Evolutionary conservation across 2,329 filamentous ascomycete species (phyloP), one percentile per base, ranked within the genome.

Genomic region (Macrophomina tecta): DNA sequence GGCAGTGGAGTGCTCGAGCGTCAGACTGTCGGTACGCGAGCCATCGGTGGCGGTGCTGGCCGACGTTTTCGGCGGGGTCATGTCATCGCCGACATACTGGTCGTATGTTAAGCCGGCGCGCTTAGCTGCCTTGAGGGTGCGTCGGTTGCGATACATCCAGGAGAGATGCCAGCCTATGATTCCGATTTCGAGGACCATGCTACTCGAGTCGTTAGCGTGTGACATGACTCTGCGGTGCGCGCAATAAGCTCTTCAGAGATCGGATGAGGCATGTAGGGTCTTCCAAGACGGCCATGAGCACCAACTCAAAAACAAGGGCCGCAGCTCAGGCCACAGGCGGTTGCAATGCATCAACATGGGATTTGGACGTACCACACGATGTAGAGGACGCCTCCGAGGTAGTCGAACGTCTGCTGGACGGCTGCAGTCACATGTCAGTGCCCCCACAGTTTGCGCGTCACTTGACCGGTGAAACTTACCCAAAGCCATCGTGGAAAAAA

Each of bases 401-500:
- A 77, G 72, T 90, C 88, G 70, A 90, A 89, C 2, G 82, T 84
- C 30, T 85, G 82, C 71, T 90, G 87, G 0, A 84, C 86, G 52
- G 85, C 87, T 85, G 28, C n/a, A 51, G 28, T 28, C n/a, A 28
- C 28, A 16, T 8, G 23, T 60, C 28, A 66, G 38, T n/a, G 30
- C n/a, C 18, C 5, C 32, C 12, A 12, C 32, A 28, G 34, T 18
- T 8, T 5, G 14, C 40, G 16, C 7, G 38, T 3, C 4, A 8
- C 32, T 6, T 18, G 23, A 30, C 9, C n/a, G n/a, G 14, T 5
- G 46, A 32, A 69, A 34, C 82, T 34, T 78, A 86, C 85, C 84
- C 9, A 89, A 75, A 1, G 87, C 86, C 81, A 90, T 83, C 28
- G 90, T 80, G 0, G 87, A 89, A 74, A 90, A 89, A 66, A 90